Base-by-base conservation (phyloP, 2,329 filamentous ascomycete species). In the Penicillium verrucosum region DNA sequence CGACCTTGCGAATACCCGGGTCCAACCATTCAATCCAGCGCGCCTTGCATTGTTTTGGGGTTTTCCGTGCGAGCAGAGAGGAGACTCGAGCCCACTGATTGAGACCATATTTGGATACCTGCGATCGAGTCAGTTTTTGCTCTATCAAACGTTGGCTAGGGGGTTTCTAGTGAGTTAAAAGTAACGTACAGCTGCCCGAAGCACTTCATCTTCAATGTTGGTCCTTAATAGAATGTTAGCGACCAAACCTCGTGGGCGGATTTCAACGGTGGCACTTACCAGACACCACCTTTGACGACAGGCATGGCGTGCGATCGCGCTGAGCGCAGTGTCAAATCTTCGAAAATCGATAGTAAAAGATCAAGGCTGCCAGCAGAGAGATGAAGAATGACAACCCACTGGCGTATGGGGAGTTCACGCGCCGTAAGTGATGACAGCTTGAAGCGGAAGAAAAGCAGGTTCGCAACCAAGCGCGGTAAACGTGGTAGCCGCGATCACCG, bases 71-170 rank as follows among this genome's bases (percentile, higher is more conserved):
- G 64, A 99, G 87, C 63, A 99, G 85, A 57, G 94, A 97, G 54
- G 94, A 97, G 62, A 97, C 94, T 76, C 94, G 93, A 72, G 94
- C 93, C 94, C 94, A 99, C 78, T 99, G 94, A 72, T 96, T 94
- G 60, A 96, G 83, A 48, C 92, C 92, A 81, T 96, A 96, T 75
- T 96, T 96, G 66, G 90, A 94, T 63, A 96, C 73, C 72, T 75
- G 47, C 45, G 29, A 56, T 51, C 23, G 14, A 42, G 56, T 65
- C 38, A 66, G 59, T 52, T 45, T 50, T 54, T 23, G 32, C 41
- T n/a, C 21, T 41, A 43, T 52, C 21, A n/a, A 38, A 38, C 7
- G 4, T 14, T 34, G 50, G 16, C 2, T 12, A 38, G 10, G 21
- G 4, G 1, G 4, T 50, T 23, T 18, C 21, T 27, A 9, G 18